phyloP scores from a whole-genome alignment of 768 basidiomycete species.

The Tylopilus sp. region DNA sequence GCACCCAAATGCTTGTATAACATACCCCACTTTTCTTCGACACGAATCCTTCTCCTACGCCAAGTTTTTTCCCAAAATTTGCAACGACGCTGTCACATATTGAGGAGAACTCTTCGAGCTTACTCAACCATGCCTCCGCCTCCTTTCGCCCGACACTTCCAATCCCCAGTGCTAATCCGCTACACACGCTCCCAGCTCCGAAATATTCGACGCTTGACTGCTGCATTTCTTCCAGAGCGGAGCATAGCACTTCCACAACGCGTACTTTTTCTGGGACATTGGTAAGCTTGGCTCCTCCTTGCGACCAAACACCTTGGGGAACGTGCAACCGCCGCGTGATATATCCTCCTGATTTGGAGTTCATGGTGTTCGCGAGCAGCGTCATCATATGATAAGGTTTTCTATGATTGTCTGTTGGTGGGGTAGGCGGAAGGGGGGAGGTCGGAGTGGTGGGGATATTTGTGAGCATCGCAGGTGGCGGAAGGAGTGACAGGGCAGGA shows the following conservation, averaged over 20 bases:
- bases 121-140: constrained; percentile 72
- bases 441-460: constrained; percentile 71
- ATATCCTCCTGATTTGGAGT: constrained; percentile 78
- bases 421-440: constrained; percentile 71
- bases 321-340: constrained; percentile 84
- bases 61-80: constrained; percentile 84
- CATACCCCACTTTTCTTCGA: constrained; percentile 70
- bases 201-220: constrained; percentile 68
- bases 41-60: constrained; percentile 84
- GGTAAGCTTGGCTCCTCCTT: constrained; percentile 80
- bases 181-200: constrained; percentile 76
- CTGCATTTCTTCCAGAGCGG: constrained; percentile 77
- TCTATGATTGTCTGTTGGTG: constrained; percentile 69
- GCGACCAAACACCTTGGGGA: constrained; percentile 88
- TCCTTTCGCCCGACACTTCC: constrained; percentile 74
- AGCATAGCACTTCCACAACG: constrained; percentile 74
- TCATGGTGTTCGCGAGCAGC: constrained; percentile 75
- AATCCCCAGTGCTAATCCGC: constrained; percentile 69
- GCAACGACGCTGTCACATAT: constrained; percentile 78
- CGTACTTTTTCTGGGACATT: constrained; percentile 84
- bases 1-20: constrained; percentile 5
- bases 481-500: constrained; percentile 37
- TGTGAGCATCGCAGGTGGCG: constrained; percentile 44
- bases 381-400: constrained; percentile 92
- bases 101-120: constrained; percentile 75